A percentile compares a stretch with the other conserved stretches of the same genome.
Conservation (phyloP, 2,329 filamentous ascomycete genomes). For the Scedosporium aurantiacum region DNA sequence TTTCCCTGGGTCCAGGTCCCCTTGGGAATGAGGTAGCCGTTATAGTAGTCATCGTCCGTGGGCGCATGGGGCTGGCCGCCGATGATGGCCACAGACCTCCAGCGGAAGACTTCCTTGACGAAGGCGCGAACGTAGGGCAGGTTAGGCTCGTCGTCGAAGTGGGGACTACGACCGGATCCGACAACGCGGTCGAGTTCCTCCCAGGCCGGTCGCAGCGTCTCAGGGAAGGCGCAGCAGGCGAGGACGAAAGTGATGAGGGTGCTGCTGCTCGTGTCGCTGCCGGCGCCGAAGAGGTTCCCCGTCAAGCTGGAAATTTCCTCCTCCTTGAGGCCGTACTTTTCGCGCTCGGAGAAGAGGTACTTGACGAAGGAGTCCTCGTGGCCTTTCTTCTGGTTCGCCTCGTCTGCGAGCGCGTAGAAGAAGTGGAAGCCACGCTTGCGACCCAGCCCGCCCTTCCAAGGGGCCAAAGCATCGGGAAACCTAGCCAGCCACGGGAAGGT, state of each 20-base stretch:
- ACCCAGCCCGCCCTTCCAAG: slow-evolving; percentile 39
- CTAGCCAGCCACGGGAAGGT: slow-evolving; percentile 38
- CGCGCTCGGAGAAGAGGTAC: slow-evolving; percentile 33
- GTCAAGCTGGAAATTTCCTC: slow-evolving; percentile 34
- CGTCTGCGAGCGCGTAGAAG: slow-evolving; percentile 40
- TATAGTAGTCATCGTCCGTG: slow-evolving; percentile 34
- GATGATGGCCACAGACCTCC: slow-evolving; percentile 42
- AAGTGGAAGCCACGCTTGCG: slow-evolving; percentile 35
- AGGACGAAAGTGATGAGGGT: slow-evolving; percentile 33
- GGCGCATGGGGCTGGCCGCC: slow-evolving; percentile 38
- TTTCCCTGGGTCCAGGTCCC: slow-evolving; percentile 39
- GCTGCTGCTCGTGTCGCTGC: slow-evolving; percentile 7
- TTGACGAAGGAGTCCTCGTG: slow-evolving; percentile 30
- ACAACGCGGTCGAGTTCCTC: slow-evolving; percentile 41
- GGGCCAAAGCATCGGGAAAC: slow-evolving; percentile 35
- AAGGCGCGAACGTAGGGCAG: slow-evolving; percentile 43
- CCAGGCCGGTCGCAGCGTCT: slow-evolving; percentile 32
- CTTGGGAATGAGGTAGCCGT: slow-evolving; percentile 37
- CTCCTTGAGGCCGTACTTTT: slow-evolving; percentile 32
- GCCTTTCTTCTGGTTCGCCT: slow-evolving; percentile 24
- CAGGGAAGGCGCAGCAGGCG: slow-evolving; percentile 37
- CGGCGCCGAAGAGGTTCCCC: slow-evolving; percentile 32
- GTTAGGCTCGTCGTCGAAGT: slow-evolving; percentile 32
- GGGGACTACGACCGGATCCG: slow-evolving; percentile 33
- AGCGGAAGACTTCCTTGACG: slow-evolving; percentile 45